These are phyloP conservation scores for Chlamydomonas sphaeroides DNA, from an alignment of 139 green algal genomes.

Conservation along the genomic window DNA sequence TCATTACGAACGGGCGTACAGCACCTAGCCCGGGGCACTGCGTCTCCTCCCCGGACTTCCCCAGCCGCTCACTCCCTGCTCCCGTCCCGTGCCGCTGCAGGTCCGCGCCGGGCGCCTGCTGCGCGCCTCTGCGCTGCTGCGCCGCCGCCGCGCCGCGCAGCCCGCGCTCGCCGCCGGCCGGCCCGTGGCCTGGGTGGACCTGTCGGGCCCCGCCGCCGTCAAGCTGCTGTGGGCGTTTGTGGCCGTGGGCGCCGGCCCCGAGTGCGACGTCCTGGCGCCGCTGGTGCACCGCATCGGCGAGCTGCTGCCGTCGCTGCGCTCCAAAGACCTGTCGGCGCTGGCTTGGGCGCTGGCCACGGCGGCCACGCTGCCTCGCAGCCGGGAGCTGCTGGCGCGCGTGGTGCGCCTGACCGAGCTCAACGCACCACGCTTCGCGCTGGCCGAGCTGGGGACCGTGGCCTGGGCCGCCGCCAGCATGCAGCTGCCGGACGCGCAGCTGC, in stretches of 20 bases:
- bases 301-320: conserved; percentile 10
- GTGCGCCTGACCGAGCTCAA: neutral
- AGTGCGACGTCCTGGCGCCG: neutral
- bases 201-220: neutral
- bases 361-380: neutral
- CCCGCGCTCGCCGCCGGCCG: conserved; percentile 12
- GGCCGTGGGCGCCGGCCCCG: neutral
- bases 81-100: neutral
- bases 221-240: conserved; percentile 32
- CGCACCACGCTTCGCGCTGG: neutral
- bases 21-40: too few relatives aligned
- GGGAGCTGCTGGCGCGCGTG: conserved; percentile 3
- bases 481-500: neutral
- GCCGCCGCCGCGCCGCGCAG: neutral
- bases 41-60: too few relatives aligned
- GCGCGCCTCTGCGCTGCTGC: neutral
- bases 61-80: too few relatives aligned
- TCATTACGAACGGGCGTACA: too few relatives aligned
- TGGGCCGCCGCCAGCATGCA: conserved; percentile 12
- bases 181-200: conserved; percentile 1
- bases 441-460: conserved; percentile 12
- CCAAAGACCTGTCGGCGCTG: conserved; percentile 26
- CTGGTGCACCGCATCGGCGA: neutral
- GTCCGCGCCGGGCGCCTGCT: conserved; percentile 12
- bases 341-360: conserved; percentile 21